Percentiles rank a stretch among this genome's conserved stretches.
phyloP scores from a whole-genome alignment of 352 stramenopile genomes.

The Pythium guiyangense region DNA sequence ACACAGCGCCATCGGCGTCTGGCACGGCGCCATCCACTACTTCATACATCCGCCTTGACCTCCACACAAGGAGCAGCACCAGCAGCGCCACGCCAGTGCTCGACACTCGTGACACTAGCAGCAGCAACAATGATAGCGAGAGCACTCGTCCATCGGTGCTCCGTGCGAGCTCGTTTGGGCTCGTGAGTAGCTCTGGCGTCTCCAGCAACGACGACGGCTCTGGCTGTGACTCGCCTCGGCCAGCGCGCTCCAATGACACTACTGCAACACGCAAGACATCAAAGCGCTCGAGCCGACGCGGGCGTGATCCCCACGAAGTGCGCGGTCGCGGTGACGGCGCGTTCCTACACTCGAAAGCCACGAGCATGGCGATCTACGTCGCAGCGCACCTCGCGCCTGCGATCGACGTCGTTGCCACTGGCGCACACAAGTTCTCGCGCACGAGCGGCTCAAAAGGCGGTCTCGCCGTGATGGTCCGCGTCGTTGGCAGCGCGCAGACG shows the following conservation, averaged over 20 bases:
- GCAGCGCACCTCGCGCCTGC: slow-evolving; percentile 22
- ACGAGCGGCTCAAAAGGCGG: slow-evolving; percentile 57
- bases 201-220: too few species aligned
- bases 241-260: neutral
- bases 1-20: slow-evolving; percentile 10
- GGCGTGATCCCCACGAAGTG: slow-evolving; percentile 29
- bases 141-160: slow-evolving; percentile 14
- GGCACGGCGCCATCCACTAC: slow-evolving; percentile 4
- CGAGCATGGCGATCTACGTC: slow-evolving; percentile 59
- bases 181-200: too few species aligned
- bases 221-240: neutral
- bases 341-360: slow-evolving; percentile 61
- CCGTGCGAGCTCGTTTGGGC: slow-evolving; percentile 14
- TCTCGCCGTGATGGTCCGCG: slow-evolving; percentile 39
- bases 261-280: neutral
- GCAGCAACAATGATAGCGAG: neutral
- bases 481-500: slow-evolving; percentile 37
- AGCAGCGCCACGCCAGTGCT: slow-evolving; percentile 4
- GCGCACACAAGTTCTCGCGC: slow-evolving; percentile 58
- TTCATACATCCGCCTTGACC: slow-evolving; percentile 8
- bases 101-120: neutral
- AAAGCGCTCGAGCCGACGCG: neutral
- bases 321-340: slow-evolving; percentile 55
- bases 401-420: slow-evolving; percentile 42
- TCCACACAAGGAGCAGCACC: slow-evolving; percentile 7